Evolutionary conservation across 2,329 filamentous ascomycete species (phyloP), one percentile per base, ranked within the genome.

Genomic region (Clonostachys rhizophaga): DNA sequence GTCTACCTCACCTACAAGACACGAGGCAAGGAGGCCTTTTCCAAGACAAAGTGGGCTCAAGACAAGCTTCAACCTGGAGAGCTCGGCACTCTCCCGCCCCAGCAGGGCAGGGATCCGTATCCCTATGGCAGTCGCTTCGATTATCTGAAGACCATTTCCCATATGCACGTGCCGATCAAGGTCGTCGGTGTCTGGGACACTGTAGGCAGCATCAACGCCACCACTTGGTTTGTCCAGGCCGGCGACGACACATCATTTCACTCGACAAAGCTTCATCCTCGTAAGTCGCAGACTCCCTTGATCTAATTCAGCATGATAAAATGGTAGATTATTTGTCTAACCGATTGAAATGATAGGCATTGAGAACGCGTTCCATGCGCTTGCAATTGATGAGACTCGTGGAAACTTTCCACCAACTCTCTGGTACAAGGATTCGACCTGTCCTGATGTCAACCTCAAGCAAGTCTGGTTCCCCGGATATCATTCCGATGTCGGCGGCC

Each of bases 181-280:
- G 44, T 14, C 35, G 44, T 46, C 37, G 40, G 44, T 16, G 44
- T 46, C n/a, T 46, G 44, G 44, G 44, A 46, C 30, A 46, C 44
- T 13, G 44, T 46, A 14, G 44, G 36, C 17, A 7, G 44, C 20
- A 35, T 46, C 6, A 30, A 30, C 24, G 24, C 24, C 24, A 30
- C 24, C 8, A 30, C 24, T 10, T 30, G 24, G 24, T 30, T 30
- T 30, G 24, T 30, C 2, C 24, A 30, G 24, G 24, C 24, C 9
- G 24, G 24, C 24, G 24, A 30, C 24, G 24, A 30, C 24, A 30
- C 24, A 10, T 30, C 24, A 30, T 30, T 30, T 10, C 24, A 30
- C 24, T 30, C 24, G 2, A 30, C 24, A 30, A 30, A 30, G 24
- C 24, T 30, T 10, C 24, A 30, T 30, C 24, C 24, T 9, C 24